Evolutionary conservation across 352 stramenopile genomes (phyloP).

Genomic region (Globisporangium alternatum): DNA sequence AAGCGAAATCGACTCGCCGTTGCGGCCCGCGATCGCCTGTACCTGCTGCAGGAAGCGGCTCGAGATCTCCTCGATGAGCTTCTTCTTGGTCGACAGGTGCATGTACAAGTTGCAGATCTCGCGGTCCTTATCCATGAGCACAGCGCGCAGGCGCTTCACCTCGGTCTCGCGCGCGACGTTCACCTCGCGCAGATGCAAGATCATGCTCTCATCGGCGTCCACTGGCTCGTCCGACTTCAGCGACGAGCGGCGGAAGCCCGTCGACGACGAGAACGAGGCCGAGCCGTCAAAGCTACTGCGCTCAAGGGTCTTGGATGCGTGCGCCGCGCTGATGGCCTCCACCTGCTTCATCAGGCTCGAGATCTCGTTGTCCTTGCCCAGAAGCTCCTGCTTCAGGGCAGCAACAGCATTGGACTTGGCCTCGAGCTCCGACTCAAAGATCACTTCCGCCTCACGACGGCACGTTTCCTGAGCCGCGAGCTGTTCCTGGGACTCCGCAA

Average conservation of each 20-base stretch:
- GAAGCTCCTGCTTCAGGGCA: constrained; percentile 35
- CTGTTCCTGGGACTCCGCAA: constrained; percentile 33
- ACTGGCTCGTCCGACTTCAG: constrained; percentile 1
- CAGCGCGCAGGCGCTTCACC: constrained; percentile 39
- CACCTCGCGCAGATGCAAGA: constrained; percentile 25
- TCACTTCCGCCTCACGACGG: constrained; percentile 46
- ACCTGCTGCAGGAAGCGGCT: constrained; percentile 59
- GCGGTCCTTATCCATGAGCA: constrained; percentile 71
- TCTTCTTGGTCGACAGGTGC: constrained; percentile 79
- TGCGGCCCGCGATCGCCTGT: constrained; percentile 25
- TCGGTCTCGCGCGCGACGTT: constrained; percentile 39
- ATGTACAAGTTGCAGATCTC: constrained; percentile 81
- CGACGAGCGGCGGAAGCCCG: constrained; percentile 5
- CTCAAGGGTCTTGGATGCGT: constrained; percentile 10
- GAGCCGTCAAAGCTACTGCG: constrained; percentile 6
- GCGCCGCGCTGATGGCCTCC: constrained; percentile 26
- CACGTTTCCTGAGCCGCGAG: constrained; percentile 41
- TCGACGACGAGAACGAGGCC: constrained; percentile 12
- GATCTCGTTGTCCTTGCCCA: constrained; percentile 13
- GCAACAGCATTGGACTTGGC: constrained; percentile 33
- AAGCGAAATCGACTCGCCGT: constrained; percentile 6
- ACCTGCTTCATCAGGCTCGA: constrained; percentile 11
- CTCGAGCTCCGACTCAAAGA: constrained; percentile 44
- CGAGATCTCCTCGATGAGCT: constrained; percentile 71
- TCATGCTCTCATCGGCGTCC: constrained; percentile 17